Evolutionary conservation across 345 rosid genomes (phyloP).

Genomic region (Gossypium mustelinum): DNA sequence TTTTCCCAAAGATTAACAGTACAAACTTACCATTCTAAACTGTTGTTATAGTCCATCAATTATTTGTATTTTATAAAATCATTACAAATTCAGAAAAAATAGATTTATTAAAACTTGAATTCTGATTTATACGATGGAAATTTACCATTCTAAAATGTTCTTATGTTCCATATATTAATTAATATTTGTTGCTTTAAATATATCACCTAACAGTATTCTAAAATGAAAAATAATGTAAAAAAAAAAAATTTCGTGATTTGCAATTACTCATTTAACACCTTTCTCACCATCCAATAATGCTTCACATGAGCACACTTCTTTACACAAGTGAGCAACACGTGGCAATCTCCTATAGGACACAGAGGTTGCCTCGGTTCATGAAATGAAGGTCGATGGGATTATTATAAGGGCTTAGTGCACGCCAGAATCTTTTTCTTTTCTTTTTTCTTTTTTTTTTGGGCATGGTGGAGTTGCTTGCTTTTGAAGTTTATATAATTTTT

Average conservation of each 20-base stretch:
- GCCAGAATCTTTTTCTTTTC: slow-evolving; percentile 37
- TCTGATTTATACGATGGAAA: too few species aligned
- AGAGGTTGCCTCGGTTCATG: slow-evolving; percentile 26
- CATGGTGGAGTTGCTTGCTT: slow-evolving; percentile 39
- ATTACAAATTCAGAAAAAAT: too few species aligned
- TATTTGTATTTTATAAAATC: too few species aligned
- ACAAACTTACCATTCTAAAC: too few species aligned
- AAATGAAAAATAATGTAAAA: not conserved
- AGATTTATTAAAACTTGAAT: too few species aligned
- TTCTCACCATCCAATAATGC: slow-evolving; percentile 53
- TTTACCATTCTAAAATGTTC: too few species aligned
- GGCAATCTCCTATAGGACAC: slow-evolving; percentile 18
- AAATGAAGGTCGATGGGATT: slow-evolving; percentile 13
- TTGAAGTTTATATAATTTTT: slow-evolving; percentile 24
- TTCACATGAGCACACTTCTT: slow-evolving; percentile 50
- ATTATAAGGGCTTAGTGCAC: slow-evolving; percentile 45
- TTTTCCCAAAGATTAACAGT: too few species aligned
- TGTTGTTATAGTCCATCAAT: too few species aligned
- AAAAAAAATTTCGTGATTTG: not conserved
- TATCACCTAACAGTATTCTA: not conserved
- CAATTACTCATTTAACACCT: slow-evolving; percentile 23
- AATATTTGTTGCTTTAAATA: not conserved
- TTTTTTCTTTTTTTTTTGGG: not conserved
- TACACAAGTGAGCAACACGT: slow-evolving; percentile 30
- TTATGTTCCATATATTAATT: not conserved